A percentile compares a stretch with the other conserved stretches of the same genome.
Conservation (phyloP, 495 filamentous ascomycete genomes). For the Antarctomyces pellizariae region DNA sequence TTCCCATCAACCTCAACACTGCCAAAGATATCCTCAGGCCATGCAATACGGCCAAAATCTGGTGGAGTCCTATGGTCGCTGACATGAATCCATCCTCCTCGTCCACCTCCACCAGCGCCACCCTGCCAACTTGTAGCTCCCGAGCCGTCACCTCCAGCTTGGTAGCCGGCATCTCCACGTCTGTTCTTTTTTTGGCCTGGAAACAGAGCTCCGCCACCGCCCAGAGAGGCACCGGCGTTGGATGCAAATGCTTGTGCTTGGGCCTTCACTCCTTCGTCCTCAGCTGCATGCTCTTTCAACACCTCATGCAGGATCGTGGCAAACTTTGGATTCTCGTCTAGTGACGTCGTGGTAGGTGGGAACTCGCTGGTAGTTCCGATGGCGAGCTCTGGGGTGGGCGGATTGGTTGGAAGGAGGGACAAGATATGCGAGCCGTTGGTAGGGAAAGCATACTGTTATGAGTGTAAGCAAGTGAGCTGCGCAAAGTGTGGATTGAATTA, state of each 20-base stretch:
- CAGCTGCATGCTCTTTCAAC: constrained; percentile 37
- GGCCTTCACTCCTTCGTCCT: constrained; percentile 47
- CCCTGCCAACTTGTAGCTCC: constrained; percentile 65
- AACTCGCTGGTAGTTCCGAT: constrained; percentile 51
- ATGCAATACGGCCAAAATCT: constrained; percentile 76
- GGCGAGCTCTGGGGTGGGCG: constrained; percentile 41
- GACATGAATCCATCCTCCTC: constrained; percentile 78
- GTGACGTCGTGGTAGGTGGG: constrained; percentile 54
- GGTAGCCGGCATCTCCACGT: constrained; percentile 17
- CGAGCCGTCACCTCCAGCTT: constrained; percentile 30
- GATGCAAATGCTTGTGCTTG: constrained; percentile 67
- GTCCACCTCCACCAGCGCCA: constrained; percentile 56
- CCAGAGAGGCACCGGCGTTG: constrained; percentile 46
- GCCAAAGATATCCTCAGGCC: constrained; percentile 84
- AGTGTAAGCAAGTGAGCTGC: not conserved
- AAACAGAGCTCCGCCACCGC: constrained; percentile 39
- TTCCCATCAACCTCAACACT: constrained; percentile 64
- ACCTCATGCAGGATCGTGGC: constrained; percentile 51
- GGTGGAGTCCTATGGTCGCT: constrained; percentile 64
- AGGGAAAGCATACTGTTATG: constrained; percentile 10
- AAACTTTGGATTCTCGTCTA: constrained; percentile 59
- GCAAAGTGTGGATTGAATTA: constrained; percentile 13
- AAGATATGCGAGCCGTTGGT: constrained; percentile 27
- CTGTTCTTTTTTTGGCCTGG: constrained; percentile 18
- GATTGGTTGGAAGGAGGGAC: constrained; percentile 48